phyloP scores from a whole-genome alignment of 2,329 filamentous ascomycete genomes.

The Neurospora crassa region DNA sequence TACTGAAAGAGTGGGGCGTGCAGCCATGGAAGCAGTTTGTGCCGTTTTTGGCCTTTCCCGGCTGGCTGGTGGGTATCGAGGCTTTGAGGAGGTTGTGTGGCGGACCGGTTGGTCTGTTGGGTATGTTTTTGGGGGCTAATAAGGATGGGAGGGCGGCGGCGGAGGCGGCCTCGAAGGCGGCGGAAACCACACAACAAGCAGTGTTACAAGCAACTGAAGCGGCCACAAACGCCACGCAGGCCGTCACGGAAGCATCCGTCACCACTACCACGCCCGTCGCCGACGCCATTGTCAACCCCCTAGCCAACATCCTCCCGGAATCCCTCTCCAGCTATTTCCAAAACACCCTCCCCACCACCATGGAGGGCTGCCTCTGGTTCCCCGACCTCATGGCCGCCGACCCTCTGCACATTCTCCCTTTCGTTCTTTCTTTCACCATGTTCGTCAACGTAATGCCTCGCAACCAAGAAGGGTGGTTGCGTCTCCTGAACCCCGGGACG shows the following conservation, averaged over 20 bases:
- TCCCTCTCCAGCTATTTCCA: neutral
- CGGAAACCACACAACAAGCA: slow-evolving; percentile 6
- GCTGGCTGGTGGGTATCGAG: slow-evolving; percentile 43
- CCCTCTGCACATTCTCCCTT: slow-evolving; percentile 39
- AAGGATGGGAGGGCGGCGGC: slow-evolving; percentile 1
- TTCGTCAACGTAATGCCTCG: slow-evolving; percentile 25
- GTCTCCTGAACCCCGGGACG: neutral
- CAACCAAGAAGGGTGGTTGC: slow-evolving; percentile 10
- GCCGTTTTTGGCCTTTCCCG: slow-evolving; percentile 31
- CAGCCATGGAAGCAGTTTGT: slow-evolving; percentile 38
- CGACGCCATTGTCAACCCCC: neutral
- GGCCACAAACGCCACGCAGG: neutral
- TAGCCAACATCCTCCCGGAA: neutral
- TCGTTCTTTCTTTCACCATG: slow-evolving; percentile 27
- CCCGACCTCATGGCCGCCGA: slow-evolving; percentile 42
- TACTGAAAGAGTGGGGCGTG: slow-evolving; percentile 30
- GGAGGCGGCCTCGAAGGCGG: neutral
- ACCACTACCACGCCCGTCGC: neutral
- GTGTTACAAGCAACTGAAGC: neutral
- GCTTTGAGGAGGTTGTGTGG: slow-evolving; percentile 38
- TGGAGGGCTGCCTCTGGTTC: slow-evolving; percentile 47
- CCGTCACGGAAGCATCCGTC: neutral
- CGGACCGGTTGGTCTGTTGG: slow-evolving; percentile 28
- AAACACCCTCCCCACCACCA: slow-evolving; percentile 5
- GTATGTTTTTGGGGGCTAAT: slow-evolving; percentile 18